Evolutionary conservation across 73 alveolate species (phyloP).

Genomic region (Stentor roeselii): DNA sequence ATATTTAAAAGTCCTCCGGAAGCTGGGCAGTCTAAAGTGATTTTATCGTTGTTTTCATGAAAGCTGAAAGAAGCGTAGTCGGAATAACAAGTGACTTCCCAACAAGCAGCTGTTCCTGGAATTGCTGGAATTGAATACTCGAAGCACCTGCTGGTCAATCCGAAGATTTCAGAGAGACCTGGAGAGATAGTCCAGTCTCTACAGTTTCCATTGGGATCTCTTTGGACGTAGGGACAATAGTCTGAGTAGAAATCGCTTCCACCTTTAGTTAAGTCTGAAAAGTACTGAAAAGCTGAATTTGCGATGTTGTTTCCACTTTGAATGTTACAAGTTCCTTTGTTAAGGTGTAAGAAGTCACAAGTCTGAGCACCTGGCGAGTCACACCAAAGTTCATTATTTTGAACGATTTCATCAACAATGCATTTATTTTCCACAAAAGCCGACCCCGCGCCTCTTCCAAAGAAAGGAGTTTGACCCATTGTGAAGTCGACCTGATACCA

Average conservation of each 20-base stretch:
- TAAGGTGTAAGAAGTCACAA: background rate
- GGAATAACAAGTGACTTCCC: background rate
- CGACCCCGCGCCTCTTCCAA: background rate
- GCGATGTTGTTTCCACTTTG: background rate
- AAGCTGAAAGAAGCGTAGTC: background rate
- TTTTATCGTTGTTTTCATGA: background rate
- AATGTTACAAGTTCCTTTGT: background rate
- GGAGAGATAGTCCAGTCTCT: background rate
- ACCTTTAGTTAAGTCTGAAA: background rate
- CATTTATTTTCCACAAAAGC: background rate
- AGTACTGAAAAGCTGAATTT: background rate
- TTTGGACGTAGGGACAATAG: background rate
- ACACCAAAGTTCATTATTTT: background rate
- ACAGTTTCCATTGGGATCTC: background rate
- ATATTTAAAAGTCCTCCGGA: background rate
- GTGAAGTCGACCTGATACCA: constrained; percentile 28
- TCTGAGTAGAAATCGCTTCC: background rate
- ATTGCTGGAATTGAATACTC: background rate
- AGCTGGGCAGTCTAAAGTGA: background rate
- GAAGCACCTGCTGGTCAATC: background rate
- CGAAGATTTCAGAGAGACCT: background rate
- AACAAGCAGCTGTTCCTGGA: background rate
- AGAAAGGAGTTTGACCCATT: background rate
- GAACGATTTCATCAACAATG: background rate
- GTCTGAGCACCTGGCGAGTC: no score